Base-by-base conservation (phyloP, 2,329 filamentous ascomycete species). In the Coniochaeta ligniaria region DNA sequence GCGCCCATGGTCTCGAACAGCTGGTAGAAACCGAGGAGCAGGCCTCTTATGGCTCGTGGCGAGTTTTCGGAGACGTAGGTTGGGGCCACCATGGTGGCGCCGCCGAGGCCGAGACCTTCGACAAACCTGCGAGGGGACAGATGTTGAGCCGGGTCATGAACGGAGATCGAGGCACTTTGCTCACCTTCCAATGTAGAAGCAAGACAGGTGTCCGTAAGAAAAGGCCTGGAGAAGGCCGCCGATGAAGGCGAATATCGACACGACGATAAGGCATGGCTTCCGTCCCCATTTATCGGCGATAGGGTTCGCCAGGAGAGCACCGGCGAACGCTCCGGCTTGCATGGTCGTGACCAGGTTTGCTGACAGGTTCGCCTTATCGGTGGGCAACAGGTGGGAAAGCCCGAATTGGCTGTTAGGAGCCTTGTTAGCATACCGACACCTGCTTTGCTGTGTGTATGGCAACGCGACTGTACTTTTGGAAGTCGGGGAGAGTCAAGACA, bases 21-120 rank as follows among this genome's bases (percentile, higher is more conserved):
- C 63, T 86, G 83, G 66, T 85, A 87, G 61, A 86, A 78, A 61
- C 83, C 84, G 0, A 82, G 84, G 0, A 87, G 73, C 59, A 81
- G 79, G 14, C 84, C 84, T 43, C 84, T 80, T 61, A 85, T 85
- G 36, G 80, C 81, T 45, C 81, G 79, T 3, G 83, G 83, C 2
- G 82, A 74, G 64, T 84, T 86, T 66, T 87, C 84, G 0, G 83
- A 80, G 35, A 87, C 82, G 69, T 86, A 87, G 0, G 83, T 77
- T 2, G 84, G 84, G 3, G 81, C 82, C 60, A 86, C 78, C 76
- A 85, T 84, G 38, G 80, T 81, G 43, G 80, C 79, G 57, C 75
- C 77, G 17, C 77, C 78, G 11, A 81, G 74, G 60, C 76, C 79
- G 8, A 87, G 69, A 47, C 83, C 84, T 60, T 80, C 80, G 28